Evolutionary conservation across 345 rosid species (phyloP).

Genomic region (Eutrema japonicum): DNA sequence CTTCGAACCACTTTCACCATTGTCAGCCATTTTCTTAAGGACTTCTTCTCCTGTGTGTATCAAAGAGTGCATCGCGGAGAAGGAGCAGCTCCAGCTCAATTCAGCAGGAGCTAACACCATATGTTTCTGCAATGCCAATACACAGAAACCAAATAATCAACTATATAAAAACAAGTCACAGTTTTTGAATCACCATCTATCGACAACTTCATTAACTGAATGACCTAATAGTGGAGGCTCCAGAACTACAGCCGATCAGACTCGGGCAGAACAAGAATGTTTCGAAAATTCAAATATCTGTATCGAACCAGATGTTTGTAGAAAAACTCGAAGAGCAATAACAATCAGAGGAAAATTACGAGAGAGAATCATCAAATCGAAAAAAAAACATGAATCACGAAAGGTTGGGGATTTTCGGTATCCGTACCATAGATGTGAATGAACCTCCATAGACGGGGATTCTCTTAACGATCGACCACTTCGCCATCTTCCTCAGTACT

Average conservation of each 20-base stretch:
- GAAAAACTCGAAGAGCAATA: constrained; percentile 9
- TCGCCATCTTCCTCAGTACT: constrained; percentile 33
- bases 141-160: constrained; percentile 22
- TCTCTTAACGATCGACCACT: constrained; percentile 42
- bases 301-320: not conserved
- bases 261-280: not conserved
- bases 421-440: constrained; percentile 27
- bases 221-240: not conserved
- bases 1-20: constrained; percentile 31
- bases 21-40: constrained; percentile 42
- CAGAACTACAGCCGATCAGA: not conserved
- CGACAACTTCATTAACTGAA: not conserved
- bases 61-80: constrained; percentile 46
- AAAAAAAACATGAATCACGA: not conserved
- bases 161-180: not conserved
- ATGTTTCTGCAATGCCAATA: constrained; percentile 55
- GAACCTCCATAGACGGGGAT: constrained; percentile 29
- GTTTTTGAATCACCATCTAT: not conserved
- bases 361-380: constrained; percentile 32
- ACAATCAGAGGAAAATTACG: not conserved
- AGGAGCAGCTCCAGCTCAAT: constrained; percentile 36
- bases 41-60: constrained; percentile 43
- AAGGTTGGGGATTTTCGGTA: not conserved
- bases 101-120: constrained; percentile 48
- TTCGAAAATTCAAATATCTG: not conserved